These are phyloP conservation scores for thale cress (Arabidopsis thaliana) DNA, from an alignment of 345 rosid genomes.

Conservation along the genomic window TAIR10.1 NC_003070.9:24904501-24905000, in stretches of 20 bases:
- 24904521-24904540: not conserved
- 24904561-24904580: not conserved
- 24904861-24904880: not conserved
- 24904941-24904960: not conserved
- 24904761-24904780: too few species aligned
- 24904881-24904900: not conserved
- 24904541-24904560: not conserved
- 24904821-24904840: not conserved
- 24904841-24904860: not conserved
- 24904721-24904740: not conserved
- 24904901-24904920: not conserved
- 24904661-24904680: too few species aligned
- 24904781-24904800: too few species aligned
- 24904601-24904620: slow-evolving; percentile 19
- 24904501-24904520: not conserved
- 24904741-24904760: not conserved
- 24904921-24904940: not conserved
- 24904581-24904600: slow-evolving; percentile 6
- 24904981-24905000: not conserved
- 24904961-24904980: not conserved
- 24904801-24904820: not conserved
- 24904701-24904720: not conserved
- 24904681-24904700: not conserved
- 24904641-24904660: too few species aligned
- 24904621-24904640: not conserved